A percentile compares a stretch with the other conserved stretches of the same genome.
Conservation (phyloP, 202 grass and related monocot genomes). For the Musa balbisiana region DNA sequence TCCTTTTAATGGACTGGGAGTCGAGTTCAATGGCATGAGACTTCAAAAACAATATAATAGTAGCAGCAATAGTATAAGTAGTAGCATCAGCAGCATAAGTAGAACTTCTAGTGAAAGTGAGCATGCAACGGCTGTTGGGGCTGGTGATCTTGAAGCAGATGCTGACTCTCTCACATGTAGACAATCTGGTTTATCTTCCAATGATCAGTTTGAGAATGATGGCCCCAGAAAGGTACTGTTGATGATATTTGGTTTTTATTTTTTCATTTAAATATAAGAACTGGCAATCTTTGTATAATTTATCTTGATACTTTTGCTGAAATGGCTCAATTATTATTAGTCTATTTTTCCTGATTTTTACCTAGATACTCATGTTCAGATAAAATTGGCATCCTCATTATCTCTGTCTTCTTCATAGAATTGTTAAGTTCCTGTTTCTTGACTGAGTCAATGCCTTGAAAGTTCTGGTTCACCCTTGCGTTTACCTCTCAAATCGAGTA, state of each 20-base stretch:
- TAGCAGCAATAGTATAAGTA: slow-evolving; percentile 50
- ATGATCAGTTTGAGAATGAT: slow-evolving; percentile 38
- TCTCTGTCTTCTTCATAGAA: background rate
- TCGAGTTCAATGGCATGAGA: slow-evolving; percentile 47
- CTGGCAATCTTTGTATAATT: background rate
- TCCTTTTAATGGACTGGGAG: slow-evolving; percentile 32
- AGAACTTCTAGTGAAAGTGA: slow-evolving; percentile 74
- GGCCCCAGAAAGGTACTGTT: slow-evolving; percentile 55
- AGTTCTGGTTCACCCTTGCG: background rate
- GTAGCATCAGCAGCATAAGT: slow-evolving; percentile 89
- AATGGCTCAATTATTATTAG: background rate
- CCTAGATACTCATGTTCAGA: background rate
- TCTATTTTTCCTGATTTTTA: background rate
- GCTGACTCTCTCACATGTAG: slow-evolving; percentile 70
- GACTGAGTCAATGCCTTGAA: too few relatives aligned
- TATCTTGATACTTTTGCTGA: background rate
- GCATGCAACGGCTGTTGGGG: slow-evolving; percentile 50
- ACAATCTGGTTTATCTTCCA: slow-evolving; percentile 50
- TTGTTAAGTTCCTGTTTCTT: background rate
- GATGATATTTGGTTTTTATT: background rate
- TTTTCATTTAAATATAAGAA: background rate
- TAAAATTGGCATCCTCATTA: too few relatives aligned
- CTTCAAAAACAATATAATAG: slow-evolving; percentile 58
- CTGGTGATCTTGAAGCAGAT: slow-evolving; percentile 80
- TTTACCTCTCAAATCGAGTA: too few relatives aligned